Base-by-base conservation (phyloP, 805 yeast species). In the Suhomyces kilbournensis region DNA sequence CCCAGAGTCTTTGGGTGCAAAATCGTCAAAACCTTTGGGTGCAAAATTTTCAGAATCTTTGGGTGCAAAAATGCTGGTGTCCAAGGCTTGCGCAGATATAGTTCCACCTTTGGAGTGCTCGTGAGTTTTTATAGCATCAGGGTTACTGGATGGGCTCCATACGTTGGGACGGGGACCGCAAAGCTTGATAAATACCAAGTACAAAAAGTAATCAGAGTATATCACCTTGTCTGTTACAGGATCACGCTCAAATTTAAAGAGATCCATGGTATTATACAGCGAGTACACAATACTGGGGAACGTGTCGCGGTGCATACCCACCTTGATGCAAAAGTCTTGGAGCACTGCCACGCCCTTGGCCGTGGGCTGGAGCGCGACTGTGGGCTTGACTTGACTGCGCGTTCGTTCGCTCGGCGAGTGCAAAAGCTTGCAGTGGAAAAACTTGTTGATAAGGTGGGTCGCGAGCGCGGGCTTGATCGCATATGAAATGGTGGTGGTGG, bases 271-370 rank as follows among this genome's bases (percentile, higher is more conserved):
- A 66, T 90, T 90, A 60, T 85, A 78, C 28, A 65, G 68, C 0
- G 91, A 81, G 3, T 62, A 61, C 20, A 90, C 60, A n/a, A 87
- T 75, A 0, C 64, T 61, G 0, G 85, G 85, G 23, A 70, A 60
- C 0, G 58, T 52, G 1, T 60, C 53, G 14, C 67, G 66, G 44
- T 69, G 74, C 46, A 84, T 65, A 0, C 91, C 96, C 46, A 77
- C 66, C 42, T 73, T 79, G 48, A 75, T 71, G 55, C 86, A 83
- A 64, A 85, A 90, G 15, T 75, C 71, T 47, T 81, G 82, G 2
- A 92, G 67, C 0, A 90, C 62, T 0, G 90, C 84, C 7, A 90
- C 83, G 1, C 97, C 98, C 62, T 93, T 93, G 0, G 97, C 91
- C 0, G 97, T 90, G 3, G 97, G 96, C 63, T 93, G 97, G 26